Base-by-base conservation (phyloP, 768 basidiomycete species). In the Trametes cinnabarina region DNA sequence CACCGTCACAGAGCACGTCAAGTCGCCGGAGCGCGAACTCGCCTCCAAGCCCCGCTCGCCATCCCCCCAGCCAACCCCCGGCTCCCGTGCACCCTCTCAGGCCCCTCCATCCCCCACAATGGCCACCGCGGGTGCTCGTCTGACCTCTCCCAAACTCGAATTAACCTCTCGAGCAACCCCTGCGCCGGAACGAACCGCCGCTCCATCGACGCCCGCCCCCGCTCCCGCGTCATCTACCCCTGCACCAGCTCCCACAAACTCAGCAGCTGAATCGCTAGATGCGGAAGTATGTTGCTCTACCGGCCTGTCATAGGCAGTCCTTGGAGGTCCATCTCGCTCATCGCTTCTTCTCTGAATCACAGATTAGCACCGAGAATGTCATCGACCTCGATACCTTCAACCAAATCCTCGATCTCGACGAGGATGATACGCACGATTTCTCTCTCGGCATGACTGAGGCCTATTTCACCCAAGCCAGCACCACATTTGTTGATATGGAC, bases 371-470 rank as follows among this genome's bases (percentile, higher is more conserved):
- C 43, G 56, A 57, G n/a, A 71, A 70, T 19, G 73, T 84, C 35
- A 84, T 98, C 67, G 84, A 97, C 70, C 83, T 85, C 83, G 85
- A 87, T 0, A 87, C 82, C 17, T 93, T 99, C 71, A 65, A 71
- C 5, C 96, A 98, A 73, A 85, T 98, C 62, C 80, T 94, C 62
- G 95, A 98, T 51, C 83, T 98, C 66, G 97, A 93, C 69, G 94
- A 94, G 9, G 90, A 85, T n/a, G 88, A 84, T 56, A 75, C 76
- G 4, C 79, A 77, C 55, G 86, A 87, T 7, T 99, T 98, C 72
- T 89, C 88, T 15, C 76, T 75, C 56, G 83, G 74, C 39, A 95
- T 98, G 86, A 87, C 87, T 14, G 70, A 74, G 66, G 90, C 84
- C 1, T 99, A 90, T 72, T 90, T 94, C 69, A 72, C 74, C 1